Percentiles rank a stretch among this genome's conserved stretches.
Conservation (phyloP, 2,329 filamentous ascomycete species). For the Aulographum hederae region DNA sequence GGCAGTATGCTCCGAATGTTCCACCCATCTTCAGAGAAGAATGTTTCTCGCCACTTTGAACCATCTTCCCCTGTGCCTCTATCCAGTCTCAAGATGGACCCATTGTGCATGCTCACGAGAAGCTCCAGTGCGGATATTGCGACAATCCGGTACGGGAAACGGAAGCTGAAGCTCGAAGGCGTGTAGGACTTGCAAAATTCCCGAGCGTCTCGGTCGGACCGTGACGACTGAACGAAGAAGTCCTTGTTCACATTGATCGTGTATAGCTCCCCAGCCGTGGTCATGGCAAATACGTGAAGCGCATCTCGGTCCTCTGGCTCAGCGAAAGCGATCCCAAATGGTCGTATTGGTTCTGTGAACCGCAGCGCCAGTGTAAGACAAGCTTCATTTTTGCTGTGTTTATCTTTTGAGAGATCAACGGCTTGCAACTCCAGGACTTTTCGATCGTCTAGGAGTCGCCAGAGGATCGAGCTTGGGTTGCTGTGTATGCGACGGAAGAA, state of each 20-base stretch:
- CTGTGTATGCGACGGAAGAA: slow-evolving; percentile 45
- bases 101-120: slow-evolving; percentile 65
- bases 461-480: slow-evolving; percentile 65
- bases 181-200: slow-evolving; percentile 60
- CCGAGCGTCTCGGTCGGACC: slow-evolving; percentile 53
- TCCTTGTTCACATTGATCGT: slow-evolving; percentile 69
- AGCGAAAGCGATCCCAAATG: slow-evolving; percentile 64
- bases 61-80: slow-evolving; percentile 35
- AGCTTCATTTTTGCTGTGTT: slow-evolving; percentile 40
- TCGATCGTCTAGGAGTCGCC: slow-evolving; percentile 70
- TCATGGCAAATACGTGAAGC: slow-evolving; percentile 63
- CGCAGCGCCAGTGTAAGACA: slow-evolving; percentile 59
- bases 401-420: slow-evolving; percentile 56
- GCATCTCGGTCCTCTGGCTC: slow-evolving; percentile 64
- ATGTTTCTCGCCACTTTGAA: slow-evolving; percentile 48
- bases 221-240: slow-evolving; percentile 53
- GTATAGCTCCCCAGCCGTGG: slow-evolving; percentile 61
- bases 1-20: slow-evolving; percentile 44
- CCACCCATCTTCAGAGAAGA: slow-evolving; percentile 60
- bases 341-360: slow-evolving; percentile 55
- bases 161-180: slow-evolving; percentile 58
- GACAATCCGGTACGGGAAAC: slow-evolving; percentile 62
- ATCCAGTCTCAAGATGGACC: slow-evolving; percentile 54
- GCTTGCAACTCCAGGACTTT: slow-evolving; percentile 67
- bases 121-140: slow-evolving; percentile 57